These are phyloP conservation scores for Russula sp. DNA, from an alignment of 768 basidiomycete genomes.

Conservation along the genomic window DNA sequence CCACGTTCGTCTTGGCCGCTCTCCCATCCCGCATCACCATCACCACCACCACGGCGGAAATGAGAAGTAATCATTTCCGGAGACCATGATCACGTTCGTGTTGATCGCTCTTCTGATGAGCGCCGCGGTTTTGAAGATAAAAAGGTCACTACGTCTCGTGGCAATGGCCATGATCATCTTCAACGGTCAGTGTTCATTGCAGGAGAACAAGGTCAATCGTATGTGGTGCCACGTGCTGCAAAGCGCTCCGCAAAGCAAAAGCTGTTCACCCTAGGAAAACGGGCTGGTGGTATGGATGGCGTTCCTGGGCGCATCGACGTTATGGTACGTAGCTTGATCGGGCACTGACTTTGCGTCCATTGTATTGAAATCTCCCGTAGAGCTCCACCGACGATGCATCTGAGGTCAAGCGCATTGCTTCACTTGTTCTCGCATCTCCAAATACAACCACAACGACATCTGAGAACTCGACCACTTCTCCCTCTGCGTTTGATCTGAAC, in stretches of 20 bases:
- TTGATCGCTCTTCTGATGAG: slow-evolving; percentile 12
- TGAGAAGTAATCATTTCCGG: slow-evolving; percentile 20
- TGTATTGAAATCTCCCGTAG: slow-evolving; percentile 30
- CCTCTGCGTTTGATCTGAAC: slow-evolving; percentile 35
- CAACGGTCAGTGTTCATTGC: slow-evolving; percentile 29
- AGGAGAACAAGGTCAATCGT: slow-evolving; percentile 28
- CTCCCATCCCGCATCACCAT: slow-evolving; percentile 9
- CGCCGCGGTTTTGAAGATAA: slow-evolving; percentile 28
- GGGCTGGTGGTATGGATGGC: slow-evolving; percentile 28
- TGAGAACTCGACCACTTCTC: slow-evolving; percentile 9
- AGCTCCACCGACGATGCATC: slow-evolving; percentile 39
- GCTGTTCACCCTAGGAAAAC: slow-evolving; percentile 12
- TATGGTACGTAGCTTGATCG: slow-evolving; percentile 40
- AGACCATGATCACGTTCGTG: slow-evolving; percentile 25
- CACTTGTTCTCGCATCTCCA: slow-evolving; percentile 38
- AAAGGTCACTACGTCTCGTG: slow-evolving; percentile 30
- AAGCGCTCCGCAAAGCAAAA: slow-evolving; percentile 26
- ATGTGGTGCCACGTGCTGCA: slow-evolving; percentile 28
- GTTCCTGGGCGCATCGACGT: slow-evolving; percentile 49
- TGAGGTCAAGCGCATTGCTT: slow-evolving; percentile 41
- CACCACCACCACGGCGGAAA: slow-evolving; percentile 11
- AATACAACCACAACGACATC: slow-evolving; percentile 12
- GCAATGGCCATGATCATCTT: slow-evolving; percentile 31
- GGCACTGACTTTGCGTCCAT: slow-evolving; percentile 3
- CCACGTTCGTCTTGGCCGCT: slow-evolving; percentile 19